Evolutionary conservation across 257 asterid genomes (phyloP), one percentile per base, ranked within the genome.

Genomic region (Fraxinus anomala): DNA sequence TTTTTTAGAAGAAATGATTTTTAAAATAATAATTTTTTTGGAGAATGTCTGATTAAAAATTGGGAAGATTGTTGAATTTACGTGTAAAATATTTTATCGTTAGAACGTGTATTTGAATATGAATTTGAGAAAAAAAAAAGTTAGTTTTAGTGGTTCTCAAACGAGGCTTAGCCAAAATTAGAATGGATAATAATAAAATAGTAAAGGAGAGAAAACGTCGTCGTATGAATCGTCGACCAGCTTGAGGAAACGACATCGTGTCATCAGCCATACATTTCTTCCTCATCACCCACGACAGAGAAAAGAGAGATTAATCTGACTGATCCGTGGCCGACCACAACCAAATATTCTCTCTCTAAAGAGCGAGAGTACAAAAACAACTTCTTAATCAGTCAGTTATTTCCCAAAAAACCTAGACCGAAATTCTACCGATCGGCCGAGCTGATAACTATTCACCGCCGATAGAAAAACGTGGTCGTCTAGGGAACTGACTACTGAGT

Each of bases 261-360:
- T 21, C 56, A 12, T 68, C 70, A 63, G 19, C 81, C 39, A 44
- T 79, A 34, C 78, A 51, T 77, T 77, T 73, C 72, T 44, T 40
- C 77, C 42, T 59, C 74, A 37, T 68, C 77, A 5, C 19, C 75
- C 73, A 39, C 11, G 9, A 79, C 73, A 73, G 23, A 17, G 54
- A 5, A 36, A 54, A 17, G 44, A 71, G 44, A 71, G 44, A 75
- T 8, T 63, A 77, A 72, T 81, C 81, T 70, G 72, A 82, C 81
- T 70, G 72, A 82, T 79, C 79, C 79, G n/a, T 82, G 80, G 82
- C 82, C 86, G 84, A 73, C 88, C 84, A 47, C 81, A 71, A 75
- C 56, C 76, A 66, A 42, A 42, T 51, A 68, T 26, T 10, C 78
- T 37, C 26, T 23, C 21, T 24, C 6, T 23, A 63, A 28, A 61